Percentiles rank a stretch among this genome's conserved stretches.
These are phyloP conservation scores for Solanum chacoense DNA, from an alignment of 305 asterid species.

Conservation along the genomic window DNA sequence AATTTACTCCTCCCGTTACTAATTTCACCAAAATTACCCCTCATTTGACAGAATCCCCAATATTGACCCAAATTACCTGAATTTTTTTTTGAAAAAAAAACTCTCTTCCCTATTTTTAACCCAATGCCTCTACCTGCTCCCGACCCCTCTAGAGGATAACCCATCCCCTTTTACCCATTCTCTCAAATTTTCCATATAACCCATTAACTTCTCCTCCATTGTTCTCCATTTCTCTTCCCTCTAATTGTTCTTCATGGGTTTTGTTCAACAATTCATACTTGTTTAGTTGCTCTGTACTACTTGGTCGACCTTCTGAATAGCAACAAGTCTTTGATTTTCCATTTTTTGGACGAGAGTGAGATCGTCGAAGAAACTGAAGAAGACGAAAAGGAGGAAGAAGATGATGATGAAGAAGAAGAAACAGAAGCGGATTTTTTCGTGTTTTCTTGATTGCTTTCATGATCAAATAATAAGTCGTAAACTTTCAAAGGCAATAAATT, in stretches of 20 bases:
- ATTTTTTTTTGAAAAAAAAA: no score
- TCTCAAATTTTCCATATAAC: no score
- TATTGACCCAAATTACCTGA: no score
- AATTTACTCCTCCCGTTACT: no score
- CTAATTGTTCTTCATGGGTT: slow-evolving; percentile 17
- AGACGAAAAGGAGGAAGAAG: slow-evolving; percentile 16
- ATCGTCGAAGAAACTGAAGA: not conserved
- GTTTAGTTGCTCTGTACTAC: slow-evolving; percentile 29
- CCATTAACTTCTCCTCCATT: not conserved
- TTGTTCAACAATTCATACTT: slow-evolving; percentile 32
- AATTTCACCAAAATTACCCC: no score
- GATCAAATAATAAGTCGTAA: not conserved
- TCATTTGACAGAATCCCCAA: no score
- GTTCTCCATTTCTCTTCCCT: no score
- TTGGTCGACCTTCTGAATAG: slow-evolving; percentile 57
- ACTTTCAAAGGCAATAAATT: no score
- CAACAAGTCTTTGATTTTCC: slow-evolving; percentile 66
- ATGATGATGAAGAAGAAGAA: slow-evolving; percentile 2
- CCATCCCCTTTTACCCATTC: no score
- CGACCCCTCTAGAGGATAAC: no score
- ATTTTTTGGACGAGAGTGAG: slow-evolving; percentile 42
- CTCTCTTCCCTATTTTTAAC: no score
- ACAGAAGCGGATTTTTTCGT: not conserved
- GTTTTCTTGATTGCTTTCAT: slow-evolving; percentile 10
- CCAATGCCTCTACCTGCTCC: no score